A percentile compares a stretch with the other conserved stretches of the same genome.
phyloP scores from a whole-genome alignment of 2,329 filamentous ascomycete species.

The Penicillium nordicum region DNA sequence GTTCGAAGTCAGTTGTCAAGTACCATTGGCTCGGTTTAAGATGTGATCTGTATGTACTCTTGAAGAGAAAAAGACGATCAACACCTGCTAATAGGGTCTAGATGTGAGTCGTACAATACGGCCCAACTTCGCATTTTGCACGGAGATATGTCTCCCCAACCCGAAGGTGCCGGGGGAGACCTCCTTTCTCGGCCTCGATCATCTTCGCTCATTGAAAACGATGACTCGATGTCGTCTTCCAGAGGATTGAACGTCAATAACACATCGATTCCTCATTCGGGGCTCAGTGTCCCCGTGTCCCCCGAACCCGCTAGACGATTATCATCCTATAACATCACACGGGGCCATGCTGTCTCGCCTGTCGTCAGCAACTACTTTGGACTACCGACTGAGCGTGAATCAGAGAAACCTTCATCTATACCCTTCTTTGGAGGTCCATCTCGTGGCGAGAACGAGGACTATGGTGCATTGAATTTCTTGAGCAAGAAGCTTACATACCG shows the following conservation, averaged over 20 bases:
- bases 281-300: constrained; percentile 19
- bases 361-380: constrained; percentile 47
- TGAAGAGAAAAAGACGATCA: background rate
- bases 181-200: constrained; percentile 22
- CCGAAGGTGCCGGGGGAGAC: constrained; percentile 24
- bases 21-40: constrained; percentile 96
- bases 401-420: constrained; percentile 28
- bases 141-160: constrained; percentile 24
- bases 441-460: constrained; percentile 38
- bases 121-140: constrained; percentile 42
- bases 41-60: constrained; percentile 57
- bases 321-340: constrained; percentile 36
- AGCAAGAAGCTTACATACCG: constrained; percentile 45
- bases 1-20: constrained; percentile 74
- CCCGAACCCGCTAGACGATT: constrained; percentile 24
- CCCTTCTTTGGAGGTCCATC: constrained; percentile 27
- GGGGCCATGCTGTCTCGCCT: constrained; percentile 41
- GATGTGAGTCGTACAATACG: constrained; percentile 49
- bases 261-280: constrained; percentile 25
- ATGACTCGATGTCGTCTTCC: constrained; percentile 19
- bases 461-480: constrained; percentile 55
- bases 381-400: constrained; percentile 35
- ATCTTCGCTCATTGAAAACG: constrained; percentile 27
- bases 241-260: constrained; percentile 31
- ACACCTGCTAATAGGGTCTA: constrained; percentile 18